Conservation (phyloP, 2,329 filamentous ascomycete genomes). For the Sarocladiaceae sp. region DNA sequence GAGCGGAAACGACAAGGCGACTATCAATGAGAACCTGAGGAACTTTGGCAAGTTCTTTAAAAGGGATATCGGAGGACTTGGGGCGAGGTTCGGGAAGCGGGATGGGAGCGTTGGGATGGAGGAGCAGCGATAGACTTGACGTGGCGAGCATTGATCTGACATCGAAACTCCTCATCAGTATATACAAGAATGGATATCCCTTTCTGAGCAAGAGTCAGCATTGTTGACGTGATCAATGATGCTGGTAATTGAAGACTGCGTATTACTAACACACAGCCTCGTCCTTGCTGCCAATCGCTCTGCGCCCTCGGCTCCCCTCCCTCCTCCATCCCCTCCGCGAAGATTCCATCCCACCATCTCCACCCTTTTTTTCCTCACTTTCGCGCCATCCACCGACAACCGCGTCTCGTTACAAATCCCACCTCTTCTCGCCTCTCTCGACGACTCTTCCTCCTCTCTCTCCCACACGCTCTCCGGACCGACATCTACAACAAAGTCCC, state of each 20-base stretch:
- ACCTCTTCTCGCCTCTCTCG: too few species aligned
- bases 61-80: constrained; percentile 73
- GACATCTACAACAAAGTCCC: too few species aligned
- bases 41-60: constrained; percentile 96
- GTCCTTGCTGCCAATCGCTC: background rate
- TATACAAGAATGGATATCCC: too few species aligned
- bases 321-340: background rate
- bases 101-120: constrained; percentile 34
- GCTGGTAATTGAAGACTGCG: too few species aligned
- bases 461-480: too few species aligned
- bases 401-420: constrained; percentile 7
- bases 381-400: constrained; percentile 7
- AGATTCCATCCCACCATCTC: constrained; percentile 7
- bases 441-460: background rate
- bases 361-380: background rate
- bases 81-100: constrained; percentile 64
- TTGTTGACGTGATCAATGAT: too few species aligned
- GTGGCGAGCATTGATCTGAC: too few species aligned
- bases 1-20: constrained; percentile 51
- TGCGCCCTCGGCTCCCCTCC: too few species aligned
- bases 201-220: too few species aligned
- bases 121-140: constrained; percentile 15
- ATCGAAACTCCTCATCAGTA: too few species aligned
- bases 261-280: too few species aligned
- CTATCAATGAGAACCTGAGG: constrained; percentile 88